phyloP scores from a whole-genome alignment of 2,329 filamentous ascomycete genomes.

The Monosporascus sp. region DNA sequence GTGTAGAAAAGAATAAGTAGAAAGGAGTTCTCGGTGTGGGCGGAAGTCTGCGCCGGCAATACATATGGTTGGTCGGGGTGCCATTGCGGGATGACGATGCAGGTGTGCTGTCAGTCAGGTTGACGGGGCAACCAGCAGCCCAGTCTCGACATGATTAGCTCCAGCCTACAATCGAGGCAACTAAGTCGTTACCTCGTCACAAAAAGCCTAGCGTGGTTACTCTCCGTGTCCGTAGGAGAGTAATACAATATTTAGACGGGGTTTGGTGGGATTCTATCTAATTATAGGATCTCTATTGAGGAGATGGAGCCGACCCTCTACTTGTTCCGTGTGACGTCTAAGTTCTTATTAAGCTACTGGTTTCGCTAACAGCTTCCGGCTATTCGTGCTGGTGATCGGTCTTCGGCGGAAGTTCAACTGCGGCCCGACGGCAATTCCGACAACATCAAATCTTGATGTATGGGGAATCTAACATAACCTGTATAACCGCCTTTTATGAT shows the following conservation, averaged over 20 bases:
- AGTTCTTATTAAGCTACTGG: too few species aligned
- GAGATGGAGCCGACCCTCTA: too few species aligned
- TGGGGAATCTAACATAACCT: not conserved
- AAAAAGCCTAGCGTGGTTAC: too few species aligned
- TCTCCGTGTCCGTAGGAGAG: too few species aligned
- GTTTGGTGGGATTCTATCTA: too few species aligned
- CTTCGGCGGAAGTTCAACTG: not conserved
- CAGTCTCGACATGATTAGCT: not conserved
- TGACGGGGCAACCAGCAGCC: not conserved
- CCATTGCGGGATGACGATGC: not conserved
- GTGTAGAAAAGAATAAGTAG: not conserved
- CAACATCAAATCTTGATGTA: too few species aligned
- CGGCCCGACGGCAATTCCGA: not conserved
- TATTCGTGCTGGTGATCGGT: not conserved
- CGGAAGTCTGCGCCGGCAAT: not conserved
- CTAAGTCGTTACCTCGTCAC: too few species aligned
- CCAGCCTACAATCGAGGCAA: not conserved
- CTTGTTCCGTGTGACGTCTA: too few species aligned
- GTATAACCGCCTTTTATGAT: not conserved
- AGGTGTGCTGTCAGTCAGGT: not conserved
- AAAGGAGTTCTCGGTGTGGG: not conserved
- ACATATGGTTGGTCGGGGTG: not conserved
- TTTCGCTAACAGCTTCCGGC: too few species aligned
- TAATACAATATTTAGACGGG: too few species aligned
- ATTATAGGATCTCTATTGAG: too few species aligned